Evolutionary conservation across 1,284 basidiomycete genomes (phyloP), one percentile per base, ranked within the genome.

Genomic region (Bondarzewia mesenterica): DNA sequence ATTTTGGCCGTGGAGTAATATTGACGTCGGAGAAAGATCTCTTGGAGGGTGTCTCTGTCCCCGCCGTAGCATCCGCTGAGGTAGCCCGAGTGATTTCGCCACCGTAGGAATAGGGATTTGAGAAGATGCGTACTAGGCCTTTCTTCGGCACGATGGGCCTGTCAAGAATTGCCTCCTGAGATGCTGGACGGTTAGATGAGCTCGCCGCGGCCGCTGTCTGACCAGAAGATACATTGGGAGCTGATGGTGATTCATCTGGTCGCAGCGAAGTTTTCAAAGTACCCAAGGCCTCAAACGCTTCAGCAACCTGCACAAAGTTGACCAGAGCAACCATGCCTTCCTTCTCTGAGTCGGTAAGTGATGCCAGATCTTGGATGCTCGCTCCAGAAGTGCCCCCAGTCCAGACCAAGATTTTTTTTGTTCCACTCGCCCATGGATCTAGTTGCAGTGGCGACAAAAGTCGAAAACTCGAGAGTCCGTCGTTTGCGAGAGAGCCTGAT

Each of bases 391-490:
- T 42, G 49, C 56, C 50, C 49, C 56, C 49, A 51, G 55, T 57
- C 26, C 61, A 62, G 22, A 57, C 52, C 16, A 73, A 43, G 2
- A 67, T 61, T 50, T 68, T 74, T 62, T n/a, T 72, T 72, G 39
- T 58, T 73, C 67, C 72, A 71, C 53, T 71, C 68, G 15, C 52
- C 44, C 7, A 23, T 29, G 63, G 60, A 14, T 64, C 22, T 49
- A 16, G 42, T 25, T 3, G 36, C n/a, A 12, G 23, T 26, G 23
- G 52, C 29, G 41, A 12, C 60, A 54, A 6, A 65, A 37, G 53
- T 65, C 12, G 72, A 68, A 15, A 78, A 60, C 51, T 78, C 74
- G 16, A 78, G 44, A 8, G 63, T 63, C 18, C 60, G 58, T 25
- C 53, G 58, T 41, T 65, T 62, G 41, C 73, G 67, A 5, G 65